Conservation (phyloP, 202 grass and related monocot species). For the Saccharum hybrid region DNA sequence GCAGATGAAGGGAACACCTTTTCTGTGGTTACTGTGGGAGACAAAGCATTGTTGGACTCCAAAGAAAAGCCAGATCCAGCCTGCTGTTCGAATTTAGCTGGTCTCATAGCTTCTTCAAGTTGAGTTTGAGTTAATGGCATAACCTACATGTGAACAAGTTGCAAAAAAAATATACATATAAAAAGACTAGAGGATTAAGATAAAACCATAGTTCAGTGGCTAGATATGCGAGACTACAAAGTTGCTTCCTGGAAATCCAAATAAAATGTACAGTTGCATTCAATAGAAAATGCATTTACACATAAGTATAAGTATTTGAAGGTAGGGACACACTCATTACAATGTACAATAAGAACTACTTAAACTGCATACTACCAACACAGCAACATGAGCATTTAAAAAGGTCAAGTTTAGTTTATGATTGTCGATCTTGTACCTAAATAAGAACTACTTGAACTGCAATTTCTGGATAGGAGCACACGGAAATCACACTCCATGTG, state of each 20-base stretch:
- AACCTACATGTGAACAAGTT: constrained; percentile 60
- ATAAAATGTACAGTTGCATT: constrained; percentile 21
- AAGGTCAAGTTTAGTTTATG: not conserved
- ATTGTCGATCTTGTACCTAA: not conserved
- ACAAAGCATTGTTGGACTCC: constrained; percentile 58
- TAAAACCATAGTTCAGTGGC: constrained; percentile 24
- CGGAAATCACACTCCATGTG: not conserved
- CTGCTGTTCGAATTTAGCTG: constrained; percentile 74
- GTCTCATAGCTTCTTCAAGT: constrained; percentile 96
- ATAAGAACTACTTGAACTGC: not conserved
- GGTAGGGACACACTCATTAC: not conserved
- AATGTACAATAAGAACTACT: constrained; percentile 11
- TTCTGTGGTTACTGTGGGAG: constrained; percentile 54
- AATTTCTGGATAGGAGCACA: not conserved
- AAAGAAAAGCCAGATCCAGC: constrained; percentile 57
- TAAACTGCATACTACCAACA: not conserved
- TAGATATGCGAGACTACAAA: not conserved
- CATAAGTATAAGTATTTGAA: constrained; percentile 6
- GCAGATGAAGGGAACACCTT: constrained; percentile 57
- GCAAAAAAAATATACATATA: constrained; percentile 17
- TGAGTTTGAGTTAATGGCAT: constrained; percentile 96
- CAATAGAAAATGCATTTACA: constrained; percentile 5
- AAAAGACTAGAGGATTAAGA: constrained; percentile 12
- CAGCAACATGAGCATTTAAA: not conserved
- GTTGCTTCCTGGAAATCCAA: constrained; percentile 18